Evolutionary conservation across 257 asterid genomes (phyloP), one percentile per base, ranked within the genome.

Genomic region (Lycium barbarum): DNA sequence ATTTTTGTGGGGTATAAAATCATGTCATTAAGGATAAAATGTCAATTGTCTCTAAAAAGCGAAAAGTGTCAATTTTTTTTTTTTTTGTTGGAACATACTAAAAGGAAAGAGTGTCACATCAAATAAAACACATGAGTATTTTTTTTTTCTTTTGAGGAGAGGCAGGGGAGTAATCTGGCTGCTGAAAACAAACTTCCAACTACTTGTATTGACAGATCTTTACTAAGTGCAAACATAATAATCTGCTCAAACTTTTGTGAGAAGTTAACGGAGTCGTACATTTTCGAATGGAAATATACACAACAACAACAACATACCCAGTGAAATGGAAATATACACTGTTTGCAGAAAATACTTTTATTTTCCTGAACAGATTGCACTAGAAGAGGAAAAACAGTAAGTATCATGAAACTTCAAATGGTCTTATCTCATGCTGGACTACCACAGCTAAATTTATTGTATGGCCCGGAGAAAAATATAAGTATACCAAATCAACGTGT

Each of bases 301-400:
- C n/a, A n/a, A n/a, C n/a, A n/a, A n/a, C n/a, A n/a, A n/a, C n/a
- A n/a, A n/a, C n/a, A n/a, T n/a, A n/a, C n/a, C n/a, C n/a, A n/a
- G n/a, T 59, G 2, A n/a, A 59, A 59, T 59, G 33, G 66, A 2
- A 38, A 62, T n/a, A 20, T n/a, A 62, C 15, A 62, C 22, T 2
- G 68, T 73, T 47, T 49, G 81, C 13, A 49, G 81, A 74, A 74
- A 74, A 74, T 6, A 26, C 20, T 49, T 7, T 0, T 20, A 20
- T 13, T 47, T 74, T 74, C 20, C 14, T 3, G 45, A 74, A 26
- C 62, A 49, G 81, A 51, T 7, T 22, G 81, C 45, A 13, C n/a
- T 22, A 49, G 5, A 22, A 74, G 81, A 49, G 22, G n/a, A 74
- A 74, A 74, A 74, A 20, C 6, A 47, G 81, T 73, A 20, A 70